These are phyloP conservation scores for Apiotrichum mycotoxinovorans DNA, from an alignment of 1,284 basidiomycete species.

Conservation along the genomic window DNA sequence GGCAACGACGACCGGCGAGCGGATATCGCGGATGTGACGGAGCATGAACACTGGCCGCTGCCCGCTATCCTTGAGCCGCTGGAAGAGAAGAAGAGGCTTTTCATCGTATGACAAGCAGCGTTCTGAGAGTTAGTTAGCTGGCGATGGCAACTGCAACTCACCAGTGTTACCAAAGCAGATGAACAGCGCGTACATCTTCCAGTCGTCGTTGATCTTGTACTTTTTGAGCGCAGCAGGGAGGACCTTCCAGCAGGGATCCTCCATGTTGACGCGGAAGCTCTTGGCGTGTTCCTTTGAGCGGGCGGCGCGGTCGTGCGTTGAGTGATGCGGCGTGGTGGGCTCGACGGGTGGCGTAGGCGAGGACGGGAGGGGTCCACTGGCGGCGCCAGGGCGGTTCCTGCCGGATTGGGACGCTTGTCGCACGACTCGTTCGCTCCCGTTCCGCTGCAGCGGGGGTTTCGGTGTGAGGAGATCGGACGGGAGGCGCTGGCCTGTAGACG, in stretches of 20 bases:
- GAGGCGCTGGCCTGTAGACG: background rate
- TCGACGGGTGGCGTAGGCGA: conserved; percentile 17
- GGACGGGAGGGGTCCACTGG: conserved; percentile 15
- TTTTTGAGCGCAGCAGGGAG: conserved; percentile 96
- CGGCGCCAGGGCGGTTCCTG: background rate
- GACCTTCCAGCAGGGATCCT: conserved; percentile 98
- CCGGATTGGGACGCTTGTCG: background rate
- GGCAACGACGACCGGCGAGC: conserved; percentile 90
- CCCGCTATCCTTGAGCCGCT: conserved; percentile 93
- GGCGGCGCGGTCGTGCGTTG: conserved; percentile 29
- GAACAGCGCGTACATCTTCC: conserved; percentile 98
- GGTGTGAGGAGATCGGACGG: background rate
- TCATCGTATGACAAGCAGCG: conserved; percentile 97
- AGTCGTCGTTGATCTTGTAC: conserved; percentile 98
- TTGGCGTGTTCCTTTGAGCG: conserved; percentile 45
- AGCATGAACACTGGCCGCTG: conserved; percentile 99
- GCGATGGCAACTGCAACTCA: conserved; percentile 46
- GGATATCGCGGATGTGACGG: conserved; percentile 90
- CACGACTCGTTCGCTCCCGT: background rate
- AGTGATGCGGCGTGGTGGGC: background rate
- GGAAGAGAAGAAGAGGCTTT: conserved; percentile 93
- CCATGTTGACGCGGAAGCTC: conserved; percentile 63
- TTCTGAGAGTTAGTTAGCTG: conserved; percentile 56
- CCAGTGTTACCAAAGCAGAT: conserved; percentile 92
- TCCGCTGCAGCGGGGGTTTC: background rate